Conservation (phyloP, 352 stramenopile species). For the Globisporangium echinulatum region DNA sequence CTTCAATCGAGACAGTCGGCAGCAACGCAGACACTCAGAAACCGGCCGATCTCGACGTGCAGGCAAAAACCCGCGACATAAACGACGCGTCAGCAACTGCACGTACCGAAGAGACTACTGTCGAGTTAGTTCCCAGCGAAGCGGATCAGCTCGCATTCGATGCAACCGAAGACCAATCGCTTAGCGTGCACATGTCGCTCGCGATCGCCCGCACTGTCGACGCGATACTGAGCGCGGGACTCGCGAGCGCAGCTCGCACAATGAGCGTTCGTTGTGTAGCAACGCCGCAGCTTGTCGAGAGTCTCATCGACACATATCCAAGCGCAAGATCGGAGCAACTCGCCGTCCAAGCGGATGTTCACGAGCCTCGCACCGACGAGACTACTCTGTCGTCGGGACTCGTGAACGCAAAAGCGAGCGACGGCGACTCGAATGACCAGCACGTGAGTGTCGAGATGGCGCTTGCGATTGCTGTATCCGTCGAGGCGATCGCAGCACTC, state of each 20-base stretch:
- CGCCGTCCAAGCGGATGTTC: too few relatives aligned
- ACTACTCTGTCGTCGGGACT: too few relatives aligned
- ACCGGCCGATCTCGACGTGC: too few relatives aligned
- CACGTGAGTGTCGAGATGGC: conserved; percentile 6
- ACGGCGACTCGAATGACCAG: not conserved
- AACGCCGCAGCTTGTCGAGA: not conserved
- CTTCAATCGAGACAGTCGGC: too few relatives aligned
- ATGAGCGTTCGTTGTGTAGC: not conserved
- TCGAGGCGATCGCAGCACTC: not conserved
- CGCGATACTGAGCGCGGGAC: conserved; percentile 16
- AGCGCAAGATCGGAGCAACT: not conserved
- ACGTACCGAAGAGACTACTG: too few relatives aligned
- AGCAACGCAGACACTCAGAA: not conserved
- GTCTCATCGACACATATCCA: too few relatives aligned
- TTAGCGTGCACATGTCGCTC: conserved; percentile 20
- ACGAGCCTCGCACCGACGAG: too few relatives aligned
- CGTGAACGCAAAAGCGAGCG: not conserved
- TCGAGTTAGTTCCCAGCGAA: too few relatives aligned
- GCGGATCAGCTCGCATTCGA: too few relatives aligned
- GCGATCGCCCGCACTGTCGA: conserved; percentile 21
- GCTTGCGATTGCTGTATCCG: not conserved
- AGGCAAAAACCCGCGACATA: too few relatives aligned
- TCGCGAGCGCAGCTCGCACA: conserved; percentile 13
- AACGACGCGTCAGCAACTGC: too few relatives aligned
- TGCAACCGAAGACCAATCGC: not conserved